Conservation (phyloP, 768 basidiomycete species). For the Cytidiella melzeri region DNA sequence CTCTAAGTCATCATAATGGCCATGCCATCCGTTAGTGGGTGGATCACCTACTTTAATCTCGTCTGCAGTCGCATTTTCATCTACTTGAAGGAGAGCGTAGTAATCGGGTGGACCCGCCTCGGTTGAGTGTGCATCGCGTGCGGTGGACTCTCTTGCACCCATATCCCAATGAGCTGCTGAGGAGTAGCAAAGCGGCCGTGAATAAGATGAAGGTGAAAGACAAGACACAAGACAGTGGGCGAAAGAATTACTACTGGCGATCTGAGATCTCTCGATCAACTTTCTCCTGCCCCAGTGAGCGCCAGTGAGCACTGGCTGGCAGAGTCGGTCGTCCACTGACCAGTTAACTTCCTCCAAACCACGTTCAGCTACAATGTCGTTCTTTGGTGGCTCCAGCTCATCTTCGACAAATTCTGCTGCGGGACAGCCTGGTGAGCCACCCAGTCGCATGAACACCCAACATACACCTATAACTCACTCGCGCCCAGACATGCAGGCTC, state of each 20-base stretch:
- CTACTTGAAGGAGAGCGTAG: constrained; percentile 75
- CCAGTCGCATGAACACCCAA: no score
- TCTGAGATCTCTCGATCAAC: no score
- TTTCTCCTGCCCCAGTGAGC: background rate
- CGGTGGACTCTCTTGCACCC: background rate
- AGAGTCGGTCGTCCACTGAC: background rate
- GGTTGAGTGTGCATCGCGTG: background rate
- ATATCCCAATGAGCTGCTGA: no score
- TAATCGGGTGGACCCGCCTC: constrained; percentile 49
- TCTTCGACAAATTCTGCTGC: background rate
- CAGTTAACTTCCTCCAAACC: background rate
- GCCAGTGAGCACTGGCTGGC: background rate
- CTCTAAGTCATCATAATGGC: no score
- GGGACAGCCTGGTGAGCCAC: no score
- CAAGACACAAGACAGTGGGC: no score
- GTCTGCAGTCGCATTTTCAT: constrained; percentile 75
- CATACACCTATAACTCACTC: background rate
- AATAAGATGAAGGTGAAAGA: no score
- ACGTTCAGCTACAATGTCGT: background rate
- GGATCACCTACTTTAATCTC: constrained; percentile 72
- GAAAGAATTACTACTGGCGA: background rate
- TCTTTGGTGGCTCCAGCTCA: background rate
- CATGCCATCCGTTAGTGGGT: no score
- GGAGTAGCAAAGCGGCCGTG: background rate
- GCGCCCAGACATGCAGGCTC: constrained; percentile 29